Evolutionary conservation across 768 basidiomycete species (phyloP).

Genomic region (Candolleomyces aberdarensis): DNA sequence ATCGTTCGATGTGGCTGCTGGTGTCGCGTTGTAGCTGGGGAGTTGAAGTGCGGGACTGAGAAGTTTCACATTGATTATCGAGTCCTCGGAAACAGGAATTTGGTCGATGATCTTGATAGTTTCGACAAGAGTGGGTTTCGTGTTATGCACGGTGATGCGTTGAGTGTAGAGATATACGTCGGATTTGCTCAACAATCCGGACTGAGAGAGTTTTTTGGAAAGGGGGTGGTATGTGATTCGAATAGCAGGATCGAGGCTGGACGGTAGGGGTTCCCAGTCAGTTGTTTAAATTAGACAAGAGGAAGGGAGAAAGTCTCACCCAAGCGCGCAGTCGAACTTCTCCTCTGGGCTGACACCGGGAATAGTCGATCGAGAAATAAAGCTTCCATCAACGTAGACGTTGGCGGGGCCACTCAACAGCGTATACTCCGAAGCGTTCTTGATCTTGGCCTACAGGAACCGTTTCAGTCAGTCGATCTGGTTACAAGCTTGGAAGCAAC

Average conservation of each 20-base stretch:
- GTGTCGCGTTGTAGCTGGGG: not conserved
- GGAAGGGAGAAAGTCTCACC: conserved; percentile 25
- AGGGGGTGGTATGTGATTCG: conserved; percentile 38
- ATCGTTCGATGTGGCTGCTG: no score
- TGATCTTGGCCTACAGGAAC: conserved; percentile 38
- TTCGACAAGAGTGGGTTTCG: conserved; percentile 27
- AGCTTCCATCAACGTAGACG: conserved; percentile 55
- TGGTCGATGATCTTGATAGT: conserved; percentile 37
- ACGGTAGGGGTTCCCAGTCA: not conserved
- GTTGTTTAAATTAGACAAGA: not conserved
- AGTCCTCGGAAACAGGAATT: conserved; percentile 35
- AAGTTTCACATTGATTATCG: conserved; percentile 39
- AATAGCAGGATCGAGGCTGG: conserved; percentile 38
- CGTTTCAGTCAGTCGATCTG: not conserved
- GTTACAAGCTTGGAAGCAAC: not conserved
- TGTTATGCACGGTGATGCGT: conserved; percentile 38
- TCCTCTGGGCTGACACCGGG: conserved; percentile 39
- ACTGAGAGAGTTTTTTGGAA: conserved; percentile 27
- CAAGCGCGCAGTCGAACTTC: conserved; percentile 42
- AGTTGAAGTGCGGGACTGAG: conserved; percentile 25
- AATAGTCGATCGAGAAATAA: conserved; percentile 46
- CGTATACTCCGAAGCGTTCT: conserved; percentile 52
- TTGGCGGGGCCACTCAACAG: conserved; percentile 45
- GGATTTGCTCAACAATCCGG: conserved; percentile 33
- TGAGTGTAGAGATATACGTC: conserved; percentile 28